Evolutionary conservation across 306 rosid species (phyloP), one percentile per base, ranked within the genome.

Genomic region (Medicago ruthenica): DNA sequence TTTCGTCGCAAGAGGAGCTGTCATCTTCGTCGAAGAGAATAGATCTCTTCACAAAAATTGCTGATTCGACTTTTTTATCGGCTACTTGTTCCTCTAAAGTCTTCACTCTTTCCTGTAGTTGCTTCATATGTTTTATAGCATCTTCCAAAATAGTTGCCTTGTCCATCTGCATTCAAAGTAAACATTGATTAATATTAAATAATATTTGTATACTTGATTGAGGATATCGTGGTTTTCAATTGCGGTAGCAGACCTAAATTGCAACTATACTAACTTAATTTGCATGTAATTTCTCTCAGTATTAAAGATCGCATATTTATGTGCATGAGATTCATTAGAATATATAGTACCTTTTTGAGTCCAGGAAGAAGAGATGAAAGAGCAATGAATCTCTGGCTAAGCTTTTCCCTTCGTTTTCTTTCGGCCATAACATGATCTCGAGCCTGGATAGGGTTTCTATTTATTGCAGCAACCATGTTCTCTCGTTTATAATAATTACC

Each of bases 141-240:
- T 87, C 97, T 79, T 87, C 97, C 67, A 92, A 83, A 1, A 94
- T 92, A 1, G 98, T 85, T 51, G 97, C 96, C 87, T 94, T 94
- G 83, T 92, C 98, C 89, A 80, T 88, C 98, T 94, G 86, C 84
- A 67, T 90, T 76, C 72, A 59, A 59, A 27, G 7, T 70, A 61
- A 6, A 1, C 0, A 48, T 58, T 15, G 36, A 67, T 54, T 55
- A 45, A 45, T 45, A 53, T 20, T 13, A 5, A 40, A 39, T 12
- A 73, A 59, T 14, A 11, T 59, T 54, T 40, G 14, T 48, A 59
- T 14, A 39, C 18, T 16, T 66, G 36, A 45, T 10, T 14, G 1
- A 9, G 22, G 5, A 50, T 15, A 18, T 50, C 18, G n/a, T 16
- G 4, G 4, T 50, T 16, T 50, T n/a, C 0, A 50, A 50, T 50